Evolutionary conservation across 2,329 filamentous ascomycete genomes (phyloP), one percentile per base, ranked within the genome.

Genomic region (Ceratocystis cubensis): DNA sequence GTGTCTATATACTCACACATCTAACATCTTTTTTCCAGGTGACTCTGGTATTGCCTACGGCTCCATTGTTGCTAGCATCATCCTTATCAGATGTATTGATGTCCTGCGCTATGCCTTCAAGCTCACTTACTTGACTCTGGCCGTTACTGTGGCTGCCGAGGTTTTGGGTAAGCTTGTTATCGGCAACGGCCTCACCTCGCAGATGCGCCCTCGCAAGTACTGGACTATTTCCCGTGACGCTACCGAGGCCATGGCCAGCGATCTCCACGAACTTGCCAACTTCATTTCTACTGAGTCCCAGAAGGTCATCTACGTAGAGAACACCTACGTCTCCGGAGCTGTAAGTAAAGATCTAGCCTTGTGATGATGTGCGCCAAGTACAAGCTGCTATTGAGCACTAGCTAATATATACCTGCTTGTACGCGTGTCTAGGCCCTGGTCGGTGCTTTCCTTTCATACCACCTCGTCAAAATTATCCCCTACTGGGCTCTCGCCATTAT

Each of bases 281-380:
- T 88, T 88, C 75, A 85, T 88, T 71, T 79, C 87, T 69, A 87
- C 88, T 67, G 86, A 88, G 77, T 78, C 80, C 63, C 86, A 88
- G 78, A 81, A 85, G 69, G 82, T 88, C 70, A 72, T 88, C 66
- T 88, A 85, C 70, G 85, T 81, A 56, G 86, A 88, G 80, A 88
- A 88, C 71, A 75, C 88, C 67, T 75, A 77, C 69, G 81, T 79
- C 66, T 88, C 86, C 25, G 75, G 77, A 71, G 80, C 78, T 70
- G 85, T 87, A 79, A 75, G 84, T 78, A 28, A 8, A 37, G 56
- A 41, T 28, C 13, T 20, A 3, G 65, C 57, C 59, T 56, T 30
- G 57, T 61, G 45, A 30, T 41, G 56, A 3, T 61, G 7, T 48
- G 8, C 20, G 8, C 48, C 8, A n/a, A 5, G 0, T 20, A 30